Conservation (phyloP, 208 protist genomes). For the Trypanosoma congolense region DNA sequence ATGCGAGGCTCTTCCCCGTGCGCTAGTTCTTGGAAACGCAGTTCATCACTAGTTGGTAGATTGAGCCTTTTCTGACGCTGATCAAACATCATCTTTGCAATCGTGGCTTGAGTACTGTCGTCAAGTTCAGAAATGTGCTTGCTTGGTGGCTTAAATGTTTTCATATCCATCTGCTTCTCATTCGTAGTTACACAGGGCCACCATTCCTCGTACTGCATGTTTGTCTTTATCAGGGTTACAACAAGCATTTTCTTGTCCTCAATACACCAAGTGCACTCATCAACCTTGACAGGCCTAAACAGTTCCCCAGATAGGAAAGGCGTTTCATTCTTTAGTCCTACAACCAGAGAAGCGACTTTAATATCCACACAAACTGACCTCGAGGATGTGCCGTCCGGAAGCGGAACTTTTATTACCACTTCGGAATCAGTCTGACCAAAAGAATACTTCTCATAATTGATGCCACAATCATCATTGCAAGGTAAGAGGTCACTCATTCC, state of each 20-base stretch:
- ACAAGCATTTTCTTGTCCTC: slow-evolving; percentile 60
- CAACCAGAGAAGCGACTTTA: slow-evolving; percentile 27
- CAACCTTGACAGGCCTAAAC: slow-evolving; percentile 71
- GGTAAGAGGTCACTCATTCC: slow-evolving; percentile 65
- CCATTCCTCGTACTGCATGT: slow-evolving; percentile 85
- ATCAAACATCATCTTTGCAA: slow-evolving; percentile 91
- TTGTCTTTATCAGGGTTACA: slow-evolving; percentile 72
- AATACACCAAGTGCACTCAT: slow-evolving; percentile 82
- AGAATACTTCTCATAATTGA: slow-evolving; percentile 69
- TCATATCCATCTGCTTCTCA: slow-evolving; percentile 86
- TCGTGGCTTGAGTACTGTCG: slow-evolving; percentile 72
- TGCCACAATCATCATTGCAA: slow-evolving; percentile 79
- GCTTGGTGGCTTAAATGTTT: slow-evolving; percentile 74
- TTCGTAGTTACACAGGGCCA: slow-evolving; percentile 69
- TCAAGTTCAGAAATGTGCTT: slow-evolving; percentile 73
- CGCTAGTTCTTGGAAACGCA: slow-evolving; percentile 41
- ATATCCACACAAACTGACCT: slow-evolving; percentile 69
- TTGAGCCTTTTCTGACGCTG: slow-evolving; percentile 72
- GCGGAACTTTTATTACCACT: slow-evolving; percentile 56
- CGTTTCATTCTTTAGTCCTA: slow-evolving; percentile 38
- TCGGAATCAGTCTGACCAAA: slow-evolving; percentile 81
- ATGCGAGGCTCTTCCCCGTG: background rate
- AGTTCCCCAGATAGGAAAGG: slow-evolving; percentile 63
- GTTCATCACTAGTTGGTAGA: slow-evolving; percentile 48
- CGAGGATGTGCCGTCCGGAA: slow-evolving; percentile 38